Evolutionary conservation across 148 eudicot genomes (phyloP).

Genomic region (Spergularia bocconei): DNA sequence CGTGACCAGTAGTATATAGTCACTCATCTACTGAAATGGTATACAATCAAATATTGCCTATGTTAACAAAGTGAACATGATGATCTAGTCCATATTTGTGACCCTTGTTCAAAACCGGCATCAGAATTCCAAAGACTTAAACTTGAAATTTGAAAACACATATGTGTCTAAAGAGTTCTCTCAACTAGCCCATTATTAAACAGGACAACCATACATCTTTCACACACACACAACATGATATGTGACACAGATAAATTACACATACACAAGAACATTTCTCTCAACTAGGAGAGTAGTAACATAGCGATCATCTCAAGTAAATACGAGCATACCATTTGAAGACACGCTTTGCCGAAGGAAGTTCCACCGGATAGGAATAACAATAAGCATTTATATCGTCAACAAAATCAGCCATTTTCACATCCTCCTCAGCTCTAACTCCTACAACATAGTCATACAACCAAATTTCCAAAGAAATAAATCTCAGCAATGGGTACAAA

Average conservation of each 20-base stretch:
- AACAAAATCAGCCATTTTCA: constrained; percentile 57
- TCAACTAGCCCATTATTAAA: neutral
- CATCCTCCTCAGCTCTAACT: constrained; percentile 56
- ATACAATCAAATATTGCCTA: no score
- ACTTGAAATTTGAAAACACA: neutral
- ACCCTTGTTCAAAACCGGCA: no score
- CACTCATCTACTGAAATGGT: no score
- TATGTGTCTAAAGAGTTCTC: no score
- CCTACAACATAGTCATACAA: constrained; percentile 38
- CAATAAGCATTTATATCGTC: constrained; percentile 84
- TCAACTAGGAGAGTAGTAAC: neutral
- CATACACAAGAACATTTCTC: neutral
- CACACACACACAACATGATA: constrained; percentile 3
- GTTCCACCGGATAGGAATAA: constrained; percentile 56
- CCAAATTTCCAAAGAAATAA: neutral
- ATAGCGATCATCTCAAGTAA: neutral
- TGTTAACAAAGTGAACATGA: no score
- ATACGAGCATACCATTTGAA: constrained; percentile 65
- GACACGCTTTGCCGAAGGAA: constrained; percentile 57
- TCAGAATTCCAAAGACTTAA: neutral
- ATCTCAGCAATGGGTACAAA: constrained; percentile 8
- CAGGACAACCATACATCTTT: neutral
- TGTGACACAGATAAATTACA: neutral
- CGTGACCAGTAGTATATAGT: neutral
- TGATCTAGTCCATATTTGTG: no score